Evolutionary conservation across 768 basidiomycete species (phyloP).

Genomic region (Collybia nuda): DNA sequence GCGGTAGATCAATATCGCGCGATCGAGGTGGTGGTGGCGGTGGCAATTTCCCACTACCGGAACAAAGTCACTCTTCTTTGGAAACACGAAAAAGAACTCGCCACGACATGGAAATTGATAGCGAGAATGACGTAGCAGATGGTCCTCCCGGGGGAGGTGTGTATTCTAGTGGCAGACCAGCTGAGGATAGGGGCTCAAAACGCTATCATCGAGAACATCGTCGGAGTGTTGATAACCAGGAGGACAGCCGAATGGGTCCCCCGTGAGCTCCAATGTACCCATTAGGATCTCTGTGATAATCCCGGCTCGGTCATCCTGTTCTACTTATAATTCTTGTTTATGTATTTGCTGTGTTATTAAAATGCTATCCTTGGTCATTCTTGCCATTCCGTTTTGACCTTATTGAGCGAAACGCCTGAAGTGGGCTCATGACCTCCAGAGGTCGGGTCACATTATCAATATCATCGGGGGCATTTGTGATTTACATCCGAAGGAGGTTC

Average conservation of each 20-base stretch:
- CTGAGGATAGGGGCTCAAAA: conserved; percentile 57
- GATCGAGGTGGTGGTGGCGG: conserved; percentile 36
- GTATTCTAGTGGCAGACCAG: conserved; percentile 35
- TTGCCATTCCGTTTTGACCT: conserved; percentile 11
- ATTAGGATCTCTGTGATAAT: conserved; percentile 13
- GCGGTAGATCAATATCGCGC: conserved; percentile 41
- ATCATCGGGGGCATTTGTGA: neutral
- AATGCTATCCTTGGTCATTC: conserved; percentile 20
- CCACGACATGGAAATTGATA: conserved; percentile 66
- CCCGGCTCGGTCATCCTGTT: conserved; percentile 11
- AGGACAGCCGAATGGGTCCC: conserved; percentile 35
- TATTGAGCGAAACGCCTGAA: conserved; percentile 8
- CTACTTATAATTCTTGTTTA: conserved; percentile 15
- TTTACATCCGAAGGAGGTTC: conserved; percentile 1
- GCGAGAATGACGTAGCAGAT: conserved; percentile 45
- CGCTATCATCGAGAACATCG: conserved; percentile 54
- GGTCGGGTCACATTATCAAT: neutral
- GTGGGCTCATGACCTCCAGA: conserved; percentile 10
- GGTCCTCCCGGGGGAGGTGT: conserved; percentile 23
- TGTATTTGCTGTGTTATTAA: conserved; percentile 18
- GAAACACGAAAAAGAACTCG: conserved; percentile 58
- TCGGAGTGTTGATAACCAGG: conserved; percentile 37
- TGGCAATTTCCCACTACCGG: conserved; percentile 31
- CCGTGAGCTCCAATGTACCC: conserved; percentile 17
- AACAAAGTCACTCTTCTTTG: conserved; percentile 38